These are phyloP conservation scores for Paracorniculantispora psalliotae DNA, from an alignment of 2,329 filamentous ascomycete species.

Conservation along the genomic window DNA sequence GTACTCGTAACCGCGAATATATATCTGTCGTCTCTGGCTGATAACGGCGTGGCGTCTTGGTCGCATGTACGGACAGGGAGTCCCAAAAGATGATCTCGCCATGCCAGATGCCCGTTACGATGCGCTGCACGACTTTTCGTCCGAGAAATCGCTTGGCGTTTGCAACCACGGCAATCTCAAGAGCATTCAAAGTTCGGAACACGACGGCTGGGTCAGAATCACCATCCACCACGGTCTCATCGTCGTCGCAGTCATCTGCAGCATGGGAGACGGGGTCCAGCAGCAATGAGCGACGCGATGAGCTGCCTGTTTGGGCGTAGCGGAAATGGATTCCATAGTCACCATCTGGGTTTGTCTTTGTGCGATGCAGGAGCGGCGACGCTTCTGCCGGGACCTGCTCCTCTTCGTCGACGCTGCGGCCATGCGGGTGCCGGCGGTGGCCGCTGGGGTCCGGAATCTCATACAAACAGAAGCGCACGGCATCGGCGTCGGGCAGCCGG, in stretches of 20 bases:
- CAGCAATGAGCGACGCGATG: constrained; percentile 36
- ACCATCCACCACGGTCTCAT: constrained; percentile 26
- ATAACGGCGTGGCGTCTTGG: constrained; percentile 73
- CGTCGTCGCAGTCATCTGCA: constrained; percentile 42
- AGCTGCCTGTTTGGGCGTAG: not conserved
- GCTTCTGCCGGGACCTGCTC: constrained; percentile 24
- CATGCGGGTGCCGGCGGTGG: constrained; percentile 13
- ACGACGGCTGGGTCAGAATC: constrained; percentile 59
- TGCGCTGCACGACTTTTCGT: constrained; percentile 74
- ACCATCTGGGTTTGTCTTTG: constrained; percentile 5
- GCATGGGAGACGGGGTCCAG: constrained; percentile 50
- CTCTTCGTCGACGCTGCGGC: constrained; percentile 31
- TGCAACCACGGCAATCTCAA: constrained; percentile 80
- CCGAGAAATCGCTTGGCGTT: constrained; percentile 80
- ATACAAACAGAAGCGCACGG: constrained; percentile 68
- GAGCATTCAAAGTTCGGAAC: constrained; percentile 75
- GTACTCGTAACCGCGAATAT: constrained; percentile 71
- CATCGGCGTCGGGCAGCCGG: constrained; percentile 65
- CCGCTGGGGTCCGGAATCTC: constrained; percentile 52
- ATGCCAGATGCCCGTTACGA: constrained; percentile 79
- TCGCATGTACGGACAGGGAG: constrained; percentile 63
- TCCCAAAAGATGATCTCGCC: constrained; percentile 88
- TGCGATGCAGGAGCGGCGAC: not conserved
- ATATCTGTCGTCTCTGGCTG: constrained; percentile 62
- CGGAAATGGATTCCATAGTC: constrained; percentile 33